Conservation (phyloP, 2,329 filamentous ascomycete genomes). For the Fusarium agapanthi region DNA sequence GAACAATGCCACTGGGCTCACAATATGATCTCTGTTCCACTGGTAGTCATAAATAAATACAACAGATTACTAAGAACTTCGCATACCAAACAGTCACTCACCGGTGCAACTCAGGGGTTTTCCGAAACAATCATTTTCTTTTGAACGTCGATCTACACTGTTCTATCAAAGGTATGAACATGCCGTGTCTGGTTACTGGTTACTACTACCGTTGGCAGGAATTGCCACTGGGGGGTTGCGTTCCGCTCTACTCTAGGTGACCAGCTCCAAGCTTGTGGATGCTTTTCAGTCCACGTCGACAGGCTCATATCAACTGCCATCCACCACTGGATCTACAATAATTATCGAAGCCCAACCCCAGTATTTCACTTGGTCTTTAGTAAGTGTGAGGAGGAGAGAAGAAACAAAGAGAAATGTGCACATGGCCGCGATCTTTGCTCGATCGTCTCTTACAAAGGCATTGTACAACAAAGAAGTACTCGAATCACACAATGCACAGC, state of each 20-base stretch:
- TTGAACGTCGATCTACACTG: background rate
- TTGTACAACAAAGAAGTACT: background rate
- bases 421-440: background rate
- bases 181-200: rapidly evolving
- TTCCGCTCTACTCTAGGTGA: background rate
- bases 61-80: background rate
- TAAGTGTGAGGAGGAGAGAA: background rate
- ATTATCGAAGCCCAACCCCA: rapidly evolving
- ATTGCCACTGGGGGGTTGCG: rapidly evolving
- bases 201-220: background rate
- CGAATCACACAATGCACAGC: background rate
- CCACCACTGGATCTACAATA: rapidly evolving
- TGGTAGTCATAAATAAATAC: background rate
- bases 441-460: background rate
- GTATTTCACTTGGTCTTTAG: background rate
- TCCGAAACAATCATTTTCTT: background rate
- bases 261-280: background rate
- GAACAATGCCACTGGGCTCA: rapidly evolving
- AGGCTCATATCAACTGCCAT: background rate
- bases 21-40: too few relatives aligned
- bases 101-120: background rate
- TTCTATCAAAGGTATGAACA: rapidly evolving
- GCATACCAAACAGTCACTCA: background rate
- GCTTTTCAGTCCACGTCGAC: background rate
- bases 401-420: background rate